These are phyloP conservation scores for Leccinum fuscescens DNA, from an alignment of 1,284 basidiomycete species.

Conservation along the genomic window DNA sequence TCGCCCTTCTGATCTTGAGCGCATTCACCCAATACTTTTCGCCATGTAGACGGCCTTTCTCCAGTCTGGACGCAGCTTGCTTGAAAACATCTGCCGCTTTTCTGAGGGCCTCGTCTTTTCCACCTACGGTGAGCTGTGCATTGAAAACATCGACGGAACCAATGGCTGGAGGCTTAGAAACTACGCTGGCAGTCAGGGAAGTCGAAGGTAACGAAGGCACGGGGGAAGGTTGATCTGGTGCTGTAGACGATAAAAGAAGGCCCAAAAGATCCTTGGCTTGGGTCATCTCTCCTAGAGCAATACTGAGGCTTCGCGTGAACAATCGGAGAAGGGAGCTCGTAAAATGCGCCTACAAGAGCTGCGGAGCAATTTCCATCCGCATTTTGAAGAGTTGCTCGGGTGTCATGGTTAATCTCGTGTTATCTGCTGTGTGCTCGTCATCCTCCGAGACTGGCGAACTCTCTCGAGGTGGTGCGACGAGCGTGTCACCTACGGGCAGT, in stretches of 20 bases:
- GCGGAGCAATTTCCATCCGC: slow-evolving; percentile 66
- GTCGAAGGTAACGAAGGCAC: slow-evolving; percentile 31
- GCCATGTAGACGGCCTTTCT: slow-evolving; percentile 54
- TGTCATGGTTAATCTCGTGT: slow-evolving; percentile 52
- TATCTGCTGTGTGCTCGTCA: slow-evolving; percentile 32
- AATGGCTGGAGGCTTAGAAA: slow-evolving; percentile 61
- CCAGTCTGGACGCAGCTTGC: slow-evolving; percentile 64
- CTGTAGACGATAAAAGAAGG: slow-evolving; percentile 48
- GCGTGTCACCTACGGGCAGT: slow-evolving; percentile 21
- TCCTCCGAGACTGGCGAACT: slow-evolving; percentile 27
- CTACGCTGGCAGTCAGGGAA: slow-evolving; percentile 59
- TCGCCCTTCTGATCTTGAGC: slow-evolving; percentile 65
- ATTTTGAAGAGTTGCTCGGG: slow-evolving; percentile 72
- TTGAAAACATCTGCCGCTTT: slow-evolving; percentile 70
- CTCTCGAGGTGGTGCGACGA: slow-evolving; percentile 25
- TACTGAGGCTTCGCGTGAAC: slow-evolving; percentile 41
- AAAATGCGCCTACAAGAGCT: slow-evolving; percentile 56
- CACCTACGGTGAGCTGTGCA: slow-evolving; percentile 67
- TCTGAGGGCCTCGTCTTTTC: slow-evolving; percentile 74
- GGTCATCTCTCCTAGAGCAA: slow-evolving; percentile 73
- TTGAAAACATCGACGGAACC: slow-evolving; percentile 73
- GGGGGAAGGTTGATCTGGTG: slow-evolving; percentile 24
- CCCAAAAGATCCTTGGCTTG: slow-evolving; percentile 68
- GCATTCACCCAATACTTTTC: slow-evolving; percentile 80
- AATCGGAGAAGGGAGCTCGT: neutral